Conservation (phyloP, 1,284 basidiomycete species). For the Tetrapyrgos nigripes region DNA sequence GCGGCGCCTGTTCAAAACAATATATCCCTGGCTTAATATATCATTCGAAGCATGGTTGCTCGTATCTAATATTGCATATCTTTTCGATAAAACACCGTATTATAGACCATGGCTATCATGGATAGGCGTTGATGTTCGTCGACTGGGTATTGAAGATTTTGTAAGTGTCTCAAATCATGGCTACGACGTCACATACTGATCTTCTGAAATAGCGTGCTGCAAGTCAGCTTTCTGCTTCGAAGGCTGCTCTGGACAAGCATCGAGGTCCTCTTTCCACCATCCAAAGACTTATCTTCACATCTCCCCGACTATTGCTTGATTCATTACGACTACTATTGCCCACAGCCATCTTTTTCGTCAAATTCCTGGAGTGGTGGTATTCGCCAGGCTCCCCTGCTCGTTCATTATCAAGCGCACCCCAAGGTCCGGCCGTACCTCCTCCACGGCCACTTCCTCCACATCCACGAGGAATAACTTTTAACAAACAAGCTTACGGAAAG, state of each 20-base stretch:
- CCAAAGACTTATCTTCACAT: slow-evolving; percentile 51
- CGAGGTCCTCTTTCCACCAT: slow-evolving; percentile 47
- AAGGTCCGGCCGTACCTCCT: slow-evolving; percentile 75
- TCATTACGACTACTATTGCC: slow-evolving; percentile 87
- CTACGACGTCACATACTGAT: background rate
- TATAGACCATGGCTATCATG: slow-evolving; percentile 93
- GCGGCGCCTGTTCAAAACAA: slow-evolving; percentile 65
- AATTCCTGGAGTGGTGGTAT: slow-evolving; percentile 99
- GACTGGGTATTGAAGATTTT: slow-evolving; percentile 79
- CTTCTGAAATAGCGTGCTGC: slow-evolving; percentile 46
- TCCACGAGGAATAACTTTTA: slow-evolving; percentile 66
- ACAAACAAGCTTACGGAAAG: slow-evolving; percentile 71
- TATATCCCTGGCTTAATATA: slow-evolving; percentile 87
- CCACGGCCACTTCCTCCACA: slow-evolving; percentile 78
- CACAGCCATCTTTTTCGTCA: slow-evolving; percentile 94
- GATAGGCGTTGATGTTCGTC: slow-evolving; percentile 84
- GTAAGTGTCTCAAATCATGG: slow-evolving; percentile 45
- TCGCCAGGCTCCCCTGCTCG: slow-evolving; percentile 91
- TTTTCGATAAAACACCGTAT: slow-evolving; percentile 88
- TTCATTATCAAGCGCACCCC: slow-evolving; percentile 62
- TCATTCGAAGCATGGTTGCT: slow-evolving; percentile 85
- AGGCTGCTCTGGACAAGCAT: slow-evolving; percentile 29
- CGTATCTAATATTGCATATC: slow-evolving; percentile 86
- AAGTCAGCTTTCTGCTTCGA: slow-evolving; percentile 42
- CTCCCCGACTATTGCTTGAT: slow-evolving; percentile 72